phyloP scores from a whole-genome alignment of 163 green algal species.

The Coccomyxa subellipsoidea region DNA sequence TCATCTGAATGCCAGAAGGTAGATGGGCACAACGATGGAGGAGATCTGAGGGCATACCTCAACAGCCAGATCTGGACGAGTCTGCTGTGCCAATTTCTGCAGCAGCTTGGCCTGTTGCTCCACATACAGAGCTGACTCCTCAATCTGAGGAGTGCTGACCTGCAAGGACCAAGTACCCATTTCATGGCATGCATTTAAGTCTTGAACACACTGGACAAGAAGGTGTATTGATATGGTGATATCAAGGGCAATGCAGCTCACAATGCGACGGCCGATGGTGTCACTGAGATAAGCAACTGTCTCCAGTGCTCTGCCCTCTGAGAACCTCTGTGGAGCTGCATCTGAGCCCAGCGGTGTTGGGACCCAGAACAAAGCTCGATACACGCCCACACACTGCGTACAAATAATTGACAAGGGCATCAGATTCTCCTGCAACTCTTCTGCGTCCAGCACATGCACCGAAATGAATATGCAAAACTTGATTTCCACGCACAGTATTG shows the following conservation, averaged over 20 bases:
- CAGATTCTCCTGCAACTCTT: too few species aligned
- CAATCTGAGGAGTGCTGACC: conserved; percentile 3
- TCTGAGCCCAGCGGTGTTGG: conserved; percentile 20
- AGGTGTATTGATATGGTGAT: too few species aligned
- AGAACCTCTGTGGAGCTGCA: conserved; percentile 28
- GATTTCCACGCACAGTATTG: too few species aligned
- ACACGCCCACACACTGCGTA: not conserved
- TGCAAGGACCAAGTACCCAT: not conserved
- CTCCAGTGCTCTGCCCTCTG: conserved; percentile 42
- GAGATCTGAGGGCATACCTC: conserved; percentile 3
- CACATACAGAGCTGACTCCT: not conserved
- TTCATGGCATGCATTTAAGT: too few species aligned
- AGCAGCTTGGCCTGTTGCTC: not conserved
- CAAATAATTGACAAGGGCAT: too few species aligned
- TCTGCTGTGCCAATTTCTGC: not conserved
- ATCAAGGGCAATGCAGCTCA: too few species aligned
- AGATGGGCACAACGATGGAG: too few species aligned
- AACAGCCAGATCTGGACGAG: conserved; percentile 7
- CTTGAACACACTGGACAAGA: not conserved
- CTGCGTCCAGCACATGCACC: too few species aligned
- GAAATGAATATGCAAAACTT: too few species aligned
- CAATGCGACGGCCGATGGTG: conserved; percentile 6
- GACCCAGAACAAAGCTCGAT: not conserved
- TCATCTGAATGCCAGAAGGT: too few species aligned
- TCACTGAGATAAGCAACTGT: conserved; percentile 30